Evolutionary conservation across 495 filamentous ascomycete species (phyloP).

Genomic region (Aspergillus wentii): DNA sequence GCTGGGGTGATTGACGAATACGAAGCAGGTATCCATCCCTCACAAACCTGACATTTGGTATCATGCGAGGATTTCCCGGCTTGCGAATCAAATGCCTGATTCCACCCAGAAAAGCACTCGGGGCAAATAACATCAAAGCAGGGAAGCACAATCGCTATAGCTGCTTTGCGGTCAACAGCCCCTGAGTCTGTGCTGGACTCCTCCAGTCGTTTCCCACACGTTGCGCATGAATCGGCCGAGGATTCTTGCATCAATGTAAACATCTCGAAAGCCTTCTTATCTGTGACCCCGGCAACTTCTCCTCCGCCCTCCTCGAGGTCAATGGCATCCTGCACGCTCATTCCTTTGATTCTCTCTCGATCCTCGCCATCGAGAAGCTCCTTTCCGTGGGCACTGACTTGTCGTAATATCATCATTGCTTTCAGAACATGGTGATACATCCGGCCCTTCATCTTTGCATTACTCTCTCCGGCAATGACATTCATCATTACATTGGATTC

Average conservation of each 20-base stretch:
- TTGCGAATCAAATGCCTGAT: slow-evolving; percentile 20
- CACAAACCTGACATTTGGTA: slow-evolving; percentile 62
- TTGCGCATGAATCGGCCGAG: slow-evolving; percentile 61
- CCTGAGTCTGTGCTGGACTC: slow-evolving; percentile 38
- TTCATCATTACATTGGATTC: slow-evolving; percentile 59
- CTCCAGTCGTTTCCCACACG: slow-evolving; percentile 61
- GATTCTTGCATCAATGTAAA: slow-evolving; percentile 76
- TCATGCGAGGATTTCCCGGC: slow-evolving; percentile 10
- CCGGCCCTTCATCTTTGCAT: slow-evolving; percentile 67
- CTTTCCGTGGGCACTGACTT: slow-evolving; percentile 86
- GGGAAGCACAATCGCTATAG: slow-evolving; percentile 71
- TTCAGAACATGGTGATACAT: slow-evolving; percentile 86
- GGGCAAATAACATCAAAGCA: slow-evolving; percentile 83
- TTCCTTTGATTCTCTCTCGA: slow-evolving; percentile 68
- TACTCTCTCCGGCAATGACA: slow-evolving; percentile 45
- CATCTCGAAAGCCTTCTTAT: slow-evolving; percentile 75
- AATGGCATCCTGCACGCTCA: slow-evolving; percentile 77
- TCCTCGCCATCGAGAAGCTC: slow-evolving; percentile 83
- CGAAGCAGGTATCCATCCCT: slow-evolving; percentile 48
- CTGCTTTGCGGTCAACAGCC: slow-evolving; percentile 49
- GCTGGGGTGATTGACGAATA: slow-evolving; percentile 64
- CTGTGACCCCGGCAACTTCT: slow-evolving; percentile 48
- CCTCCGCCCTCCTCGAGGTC: slow-evolving; percentile 73
- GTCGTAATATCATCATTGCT: slow-evolving; percentile 82
- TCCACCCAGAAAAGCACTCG: slow-evolving; percentile 54